Percentiles rank a stretch among this genome's conserved stretches.
phyloP scores from a whole-genome alignment of 2,329 filamentous ascomycete genomes.

The Colletotrichum melonis region DNA sequence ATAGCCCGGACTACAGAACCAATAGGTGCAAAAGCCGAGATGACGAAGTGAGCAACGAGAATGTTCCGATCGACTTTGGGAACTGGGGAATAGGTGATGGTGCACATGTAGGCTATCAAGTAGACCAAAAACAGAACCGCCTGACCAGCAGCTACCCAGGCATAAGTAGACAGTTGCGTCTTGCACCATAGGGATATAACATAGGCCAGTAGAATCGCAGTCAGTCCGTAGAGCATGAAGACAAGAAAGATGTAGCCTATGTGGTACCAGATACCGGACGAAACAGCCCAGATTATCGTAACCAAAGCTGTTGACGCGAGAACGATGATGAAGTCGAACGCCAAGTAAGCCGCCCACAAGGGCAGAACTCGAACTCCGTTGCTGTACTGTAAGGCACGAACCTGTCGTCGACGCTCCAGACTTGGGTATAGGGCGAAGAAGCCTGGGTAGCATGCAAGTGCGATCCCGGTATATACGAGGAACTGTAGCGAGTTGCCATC shows the following conservation, averaged over 20 bases:
- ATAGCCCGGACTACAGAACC: conserved; percentile 80
- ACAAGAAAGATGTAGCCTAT: conserved; percentile 85
- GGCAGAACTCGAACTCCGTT: conserved; percentile 87
- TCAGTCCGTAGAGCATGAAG: conserved; percentile 71
- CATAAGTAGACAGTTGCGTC: conserved; percentile 86
- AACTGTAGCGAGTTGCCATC: conserved; percentile 82
- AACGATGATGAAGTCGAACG: conserved; percentile 84
- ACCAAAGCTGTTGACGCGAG: conserved; percentile 73
- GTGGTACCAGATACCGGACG: conserved; percentile 78
- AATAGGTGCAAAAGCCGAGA: conserved; percentile 80
- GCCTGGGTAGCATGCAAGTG: conserved; percentile 81
- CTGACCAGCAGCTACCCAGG: conserved; percentile 82
- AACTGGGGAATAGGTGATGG: conserved; percentile 72
- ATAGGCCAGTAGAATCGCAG: conserved; percentile 82
- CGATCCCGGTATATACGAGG: conserved; percentile 84
- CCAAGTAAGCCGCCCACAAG: conserved; percentile 85
- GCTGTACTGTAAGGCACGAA: conserved; percentile 88
- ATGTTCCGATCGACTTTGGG: conserved; percentile 75
- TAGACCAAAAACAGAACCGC: conserved; percentile 78
- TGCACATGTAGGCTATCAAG: conserved; percentile 76
- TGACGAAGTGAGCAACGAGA: conserved; percentile 78
- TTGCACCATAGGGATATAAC: conserved; percentile 82
- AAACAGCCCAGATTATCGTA: conserved; percentile 75
- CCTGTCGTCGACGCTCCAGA: conserved; percentile 81
- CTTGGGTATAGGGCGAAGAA: conserved; percentile 93